These are phyloP conservation scores for Ascochyta koolunga DNA, from an alignment of 2,329 filamentous ascomycete genomes.

Conservation along the genomic window DNA sequence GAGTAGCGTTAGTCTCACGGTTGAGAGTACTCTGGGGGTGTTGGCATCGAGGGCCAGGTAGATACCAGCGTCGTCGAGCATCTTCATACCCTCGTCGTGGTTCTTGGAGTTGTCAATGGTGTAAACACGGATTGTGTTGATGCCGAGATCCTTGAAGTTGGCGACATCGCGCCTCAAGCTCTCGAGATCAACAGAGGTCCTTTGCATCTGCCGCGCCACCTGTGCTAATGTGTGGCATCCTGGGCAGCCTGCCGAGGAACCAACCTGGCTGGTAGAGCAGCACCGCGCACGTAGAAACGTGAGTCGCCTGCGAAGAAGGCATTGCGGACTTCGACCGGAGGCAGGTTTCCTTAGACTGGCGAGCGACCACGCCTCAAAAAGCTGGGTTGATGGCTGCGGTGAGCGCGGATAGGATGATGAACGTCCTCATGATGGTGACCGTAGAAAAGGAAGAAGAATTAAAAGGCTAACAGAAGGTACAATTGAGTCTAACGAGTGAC, in stretches of 20 bases:
- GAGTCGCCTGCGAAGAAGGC: constrained; percentile 67
- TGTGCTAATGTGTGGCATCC: constrained; percentile 20
- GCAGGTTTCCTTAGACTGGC: constrained; percentile 50
- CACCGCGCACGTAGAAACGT: constrained; percentile 65
- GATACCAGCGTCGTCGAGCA: constrained; percentile 82
- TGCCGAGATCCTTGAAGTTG: constrained; percentile 81
- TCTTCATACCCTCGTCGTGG: constrained; percentile 85
- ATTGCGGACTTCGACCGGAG: constrained; percentile 64
- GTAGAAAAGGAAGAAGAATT: constrained; percentile 31
- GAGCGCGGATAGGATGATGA: constrained; percentile 33
- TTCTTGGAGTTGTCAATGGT: constrained; percentile 83
- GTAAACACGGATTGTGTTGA: constrained; percentile 93
- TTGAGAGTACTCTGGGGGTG: constrained; percentile 88
- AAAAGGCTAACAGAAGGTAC: constrained; percentile 32
- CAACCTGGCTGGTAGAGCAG: constrained; percentile 71
- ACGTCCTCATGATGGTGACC: constrained; percentile 38
- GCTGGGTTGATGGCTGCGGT: constrained; percentile 35
- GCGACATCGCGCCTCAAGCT: constrained; percentile 78
- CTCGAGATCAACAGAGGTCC: constrained; percentile 73
- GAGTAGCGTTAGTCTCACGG: constrained; percentile 66
- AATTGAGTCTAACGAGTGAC: constrained; percentile 47
- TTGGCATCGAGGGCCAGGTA: constrained; percentile 93
- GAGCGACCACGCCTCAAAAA: constrained; percentile 30
- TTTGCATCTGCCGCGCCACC: constrained; percentile 51
- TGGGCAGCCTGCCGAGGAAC: constrained; percentile 47